Conservation (phyloP, 495 filamentous ascomycete genomes). For the Tuber indicum region DNA sequence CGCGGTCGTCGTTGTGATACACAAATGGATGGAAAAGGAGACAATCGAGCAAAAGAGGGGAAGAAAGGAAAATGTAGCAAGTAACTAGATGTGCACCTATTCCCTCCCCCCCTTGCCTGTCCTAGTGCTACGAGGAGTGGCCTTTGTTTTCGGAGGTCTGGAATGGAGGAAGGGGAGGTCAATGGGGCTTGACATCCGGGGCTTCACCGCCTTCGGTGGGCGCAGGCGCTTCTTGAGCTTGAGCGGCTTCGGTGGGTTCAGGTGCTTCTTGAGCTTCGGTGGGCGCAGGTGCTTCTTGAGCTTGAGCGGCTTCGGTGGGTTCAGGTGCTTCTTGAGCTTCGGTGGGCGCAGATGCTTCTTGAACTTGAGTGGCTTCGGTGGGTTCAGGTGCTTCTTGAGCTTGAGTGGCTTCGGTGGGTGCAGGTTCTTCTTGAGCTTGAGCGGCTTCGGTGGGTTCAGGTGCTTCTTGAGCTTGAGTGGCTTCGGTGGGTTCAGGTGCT, state of each 20-base stretch:
- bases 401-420: not conserved
- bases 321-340: not conserved
- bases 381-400: not conserved
- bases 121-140: not conserved
- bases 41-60: not conserved
- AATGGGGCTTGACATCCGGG: not conserved
- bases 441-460: not conserved
- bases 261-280: not conserved
- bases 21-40: slow-evolving; percentile 1
- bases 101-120: not conserved
- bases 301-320: not conserved
- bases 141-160: not conserved
- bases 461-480: not conserved
- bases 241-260: not conserved
- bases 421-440: too few species aligned
- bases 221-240: not conserved
- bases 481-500: not conserved
- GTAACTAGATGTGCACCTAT: not conserved
- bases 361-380: not conserved
- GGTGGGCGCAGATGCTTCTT: not conserved
- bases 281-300: not conserved
- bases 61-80: not conserved
- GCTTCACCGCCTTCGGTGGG: not conserved
- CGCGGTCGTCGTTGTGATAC: not conserved
- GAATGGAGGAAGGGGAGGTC: not conserved